A percentile compares a stretch with the other conserved stretches of the same genome.
Conservation (phyloP, 305 asterid genomes). For the Solanum hybrid region DNA sequence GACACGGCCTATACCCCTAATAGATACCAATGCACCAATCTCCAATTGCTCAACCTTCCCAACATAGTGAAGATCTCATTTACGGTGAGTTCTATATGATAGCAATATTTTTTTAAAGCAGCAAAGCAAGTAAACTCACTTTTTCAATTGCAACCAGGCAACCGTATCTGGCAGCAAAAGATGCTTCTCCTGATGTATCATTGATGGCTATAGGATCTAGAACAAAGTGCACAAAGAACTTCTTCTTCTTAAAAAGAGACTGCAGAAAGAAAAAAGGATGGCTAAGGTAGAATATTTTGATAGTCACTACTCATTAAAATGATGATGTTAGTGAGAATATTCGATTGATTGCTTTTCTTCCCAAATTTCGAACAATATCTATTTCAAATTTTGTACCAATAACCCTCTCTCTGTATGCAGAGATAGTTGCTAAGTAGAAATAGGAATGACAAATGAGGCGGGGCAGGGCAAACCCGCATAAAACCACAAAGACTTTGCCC, state of each 20-base stretch:
- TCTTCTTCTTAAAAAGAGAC: slow-evolving; percentile 49
- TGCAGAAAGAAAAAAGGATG: slow-evolving; percentile 1
- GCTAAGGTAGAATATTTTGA: background rate
- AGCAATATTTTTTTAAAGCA: background rate
- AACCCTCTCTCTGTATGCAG: background rate
- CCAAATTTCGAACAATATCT: background rate
- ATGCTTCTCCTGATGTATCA: slow-evolving; percentile 47
- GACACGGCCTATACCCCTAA: slow-evolving; percentile 74
- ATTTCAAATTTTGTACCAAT: background rate
- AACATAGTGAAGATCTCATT: slow-evolving; percentile 1
- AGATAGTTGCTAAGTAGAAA: background rate
- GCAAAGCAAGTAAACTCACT: slow-evolving; percentile 29
- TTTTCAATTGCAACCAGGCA: slow-evolving; percentile 67
- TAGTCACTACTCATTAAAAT: background rate
- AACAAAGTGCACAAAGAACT: slow-evolving; percentile 64
- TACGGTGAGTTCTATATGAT: background rate
- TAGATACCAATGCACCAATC: slow-evolving; percentile 62
- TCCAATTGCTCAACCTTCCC: slow-evolving; percentile 57
- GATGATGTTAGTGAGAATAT: background rate
- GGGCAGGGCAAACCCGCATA: too few relatives aligned
- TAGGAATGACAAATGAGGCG: too few relatives aligned
- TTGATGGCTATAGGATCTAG: slow-evolving; percentile 54
- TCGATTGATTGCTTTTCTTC: background rate
- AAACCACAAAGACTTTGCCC: too few relatives aligned
- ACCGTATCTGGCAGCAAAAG: slow-evolving; percentile 64